Evolutionary conservation across 768 basidiomycete species (phyloP).

Genomic region (Nidularia sp.): DNA sequence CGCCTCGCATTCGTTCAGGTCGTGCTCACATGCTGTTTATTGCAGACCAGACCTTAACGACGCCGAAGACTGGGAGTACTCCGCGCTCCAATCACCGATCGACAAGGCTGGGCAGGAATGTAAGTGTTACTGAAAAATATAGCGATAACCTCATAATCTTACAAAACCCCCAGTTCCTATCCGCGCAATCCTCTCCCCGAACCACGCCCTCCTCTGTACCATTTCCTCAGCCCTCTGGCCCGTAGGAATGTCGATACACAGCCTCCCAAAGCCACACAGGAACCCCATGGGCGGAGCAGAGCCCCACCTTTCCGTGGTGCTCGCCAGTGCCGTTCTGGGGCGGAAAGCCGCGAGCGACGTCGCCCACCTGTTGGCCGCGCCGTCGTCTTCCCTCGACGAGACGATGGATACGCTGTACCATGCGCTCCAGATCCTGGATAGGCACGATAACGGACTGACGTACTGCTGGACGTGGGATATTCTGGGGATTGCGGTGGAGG

Average conservation of each 20-base stretch:
- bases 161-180: constrained; percentile 47
- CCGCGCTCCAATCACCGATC: constrained; percentile 38
- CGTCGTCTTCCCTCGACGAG: constrained; percentile 34
- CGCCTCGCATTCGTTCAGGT: background rate
- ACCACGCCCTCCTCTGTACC: constrained; percentile 51
- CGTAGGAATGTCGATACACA: constrained; percentile 35
- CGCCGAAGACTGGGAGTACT: constrained; percentile 45
- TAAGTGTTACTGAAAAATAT: constrained; percentile 20
- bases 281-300: constrained; percentile 2
- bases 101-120: constrained; percentile 45
- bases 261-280: constrained; percentile 31
- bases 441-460: constrained; percentile 29
- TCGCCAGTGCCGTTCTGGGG: constrained; percentile 42
- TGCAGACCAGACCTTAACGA: constrained; percentile 50
- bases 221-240: constrained; percentile 40
- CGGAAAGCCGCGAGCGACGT: constrained; percentile 57
- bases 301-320: constrained; percentile 19
- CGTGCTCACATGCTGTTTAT: constrained; percentile 1
- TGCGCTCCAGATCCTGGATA: constrained; percentile 42
- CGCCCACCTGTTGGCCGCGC: constrained; percentile 46
- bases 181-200: constrained; percentile 53
- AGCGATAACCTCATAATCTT: background rate
- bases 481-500: constrained; percentile 41
- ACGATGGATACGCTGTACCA: constrained; percentile 44
- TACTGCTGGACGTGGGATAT: constrained; percentile 37